These are phyloP conservation scores for Zoysia matrella DNA, from an alignment of 202 grass and related monocot genomes.

Conservation along the genomic window DNA sequence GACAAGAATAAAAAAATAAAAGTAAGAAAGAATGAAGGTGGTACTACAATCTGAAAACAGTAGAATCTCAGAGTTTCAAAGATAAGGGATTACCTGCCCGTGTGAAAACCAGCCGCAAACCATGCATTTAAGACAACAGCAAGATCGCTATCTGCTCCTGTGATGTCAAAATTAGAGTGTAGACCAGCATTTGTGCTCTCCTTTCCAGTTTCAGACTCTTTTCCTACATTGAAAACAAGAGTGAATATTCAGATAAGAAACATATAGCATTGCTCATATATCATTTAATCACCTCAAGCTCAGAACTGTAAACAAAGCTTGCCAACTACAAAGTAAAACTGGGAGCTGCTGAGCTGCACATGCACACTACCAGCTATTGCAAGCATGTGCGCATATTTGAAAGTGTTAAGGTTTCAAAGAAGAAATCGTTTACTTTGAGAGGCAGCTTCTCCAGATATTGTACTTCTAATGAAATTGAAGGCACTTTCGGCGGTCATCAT, in stretches of 20 bases:
- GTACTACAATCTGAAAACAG: conserved; percentile 15
- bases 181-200: conserved; percentile 41
- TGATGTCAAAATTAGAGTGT: conserved; percentile 37
- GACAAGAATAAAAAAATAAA: neutral
- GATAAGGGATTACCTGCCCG: conserved; percentile 70
- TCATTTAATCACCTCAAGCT: neutral
- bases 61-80: neutral
- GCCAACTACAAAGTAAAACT: neutral
- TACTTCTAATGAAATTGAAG: conserved; percentile 57
- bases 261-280: neutral
- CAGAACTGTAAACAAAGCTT: conserved; percentile 16
- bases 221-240: conserved; percentile 39
- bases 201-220: conserved; percentile 40
- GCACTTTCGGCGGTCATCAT: conserved; percentile 62
- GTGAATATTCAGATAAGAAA: conserved; percentile 4
- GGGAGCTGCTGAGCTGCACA: neutral
- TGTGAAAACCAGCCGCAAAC: conserved; percentile 90
- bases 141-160: conserved; percentile 58
- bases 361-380: conserved; percentile 26
- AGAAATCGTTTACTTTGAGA: conserved; percentile 48
- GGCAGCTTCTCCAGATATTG: conserved; percentile 40
- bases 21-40: neutral
- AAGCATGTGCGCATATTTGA: conserved; percentile 11
- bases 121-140: conserved; percentile 75
- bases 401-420: neutral